phyloP scores from a whole-genome alignment of 2,329 filamentous ascomycete genomes.

The Stachybotrys elegans region DNA sequence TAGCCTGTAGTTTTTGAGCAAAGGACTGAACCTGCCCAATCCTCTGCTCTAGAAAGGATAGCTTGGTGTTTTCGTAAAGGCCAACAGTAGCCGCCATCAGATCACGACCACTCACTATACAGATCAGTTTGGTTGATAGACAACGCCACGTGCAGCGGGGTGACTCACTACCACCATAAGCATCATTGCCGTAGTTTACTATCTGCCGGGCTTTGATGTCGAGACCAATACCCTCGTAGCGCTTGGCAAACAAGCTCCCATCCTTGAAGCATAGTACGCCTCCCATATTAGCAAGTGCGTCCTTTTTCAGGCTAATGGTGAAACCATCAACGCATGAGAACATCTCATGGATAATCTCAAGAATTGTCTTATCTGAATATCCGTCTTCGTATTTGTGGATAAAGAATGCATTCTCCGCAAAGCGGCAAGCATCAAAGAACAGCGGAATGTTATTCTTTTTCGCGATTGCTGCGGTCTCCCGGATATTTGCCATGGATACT shows the following conservation, averaged over 20 bases:
- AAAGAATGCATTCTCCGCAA: conserved; percentile 19
- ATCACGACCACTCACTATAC: conserved; percentile 3
- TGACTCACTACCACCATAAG: conserved; percentile 3
- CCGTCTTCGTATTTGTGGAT: conserved; percentile 16
- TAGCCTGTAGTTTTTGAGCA: background rate
- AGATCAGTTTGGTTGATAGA: background rate
- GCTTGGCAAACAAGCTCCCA: background rate
- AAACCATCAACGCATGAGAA: conserved; percentile 17
- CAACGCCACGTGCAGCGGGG: background rate
- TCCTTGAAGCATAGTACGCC: conserved; percentile 10
- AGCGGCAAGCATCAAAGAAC: conserved; percentile 18
- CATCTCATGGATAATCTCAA: conserved; percentile 15
- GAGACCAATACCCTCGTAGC: background rate
- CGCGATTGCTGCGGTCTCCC: conserved; percentile 8
- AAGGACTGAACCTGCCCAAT: conserved; percentile 2
- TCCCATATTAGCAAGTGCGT: conserved; percentile 18
- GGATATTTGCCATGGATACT: conserved; percentile 19
- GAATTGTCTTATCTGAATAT: conserved; percentile 9
- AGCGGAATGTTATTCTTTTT: conserved; percentile 11
- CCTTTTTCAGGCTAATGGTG: conserved; percentile 18
- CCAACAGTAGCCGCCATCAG: conserved; percentile 1
- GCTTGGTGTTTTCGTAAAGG: conserved; percentile 2
- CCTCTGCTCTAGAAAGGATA: conserved; percentile 1
- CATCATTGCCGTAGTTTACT: background rate
- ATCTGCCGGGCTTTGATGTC: background rate